Conservation (phyloP, 495 filamentous ascomycete genomes). For the Bacidia gigantensis region DNA sequence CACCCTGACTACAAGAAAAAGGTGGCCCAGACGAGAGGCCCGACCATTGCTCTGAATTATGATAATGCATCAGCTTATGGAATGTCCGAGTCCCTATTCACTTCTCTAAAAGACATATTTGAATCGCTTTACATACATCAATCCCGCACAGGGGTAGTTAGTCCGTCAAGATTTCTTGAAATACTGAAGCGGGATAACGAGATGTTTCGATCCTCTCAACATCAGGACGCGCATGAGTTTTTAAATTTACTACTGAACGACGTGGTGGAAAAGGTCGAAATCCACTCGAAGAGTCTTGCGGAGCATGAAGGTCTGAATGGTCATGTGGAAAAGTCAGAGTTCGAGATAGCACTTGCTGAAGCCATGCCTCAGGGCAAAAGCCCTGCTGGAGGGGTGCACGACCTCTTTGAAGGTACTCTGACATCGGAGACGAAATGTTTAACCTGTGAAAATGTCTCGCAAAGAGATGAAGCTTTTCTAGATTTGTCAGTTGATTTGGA, state of each 20-base stretch:
- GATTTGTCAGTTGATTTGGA: conserved; percentile 94
- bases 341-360: conserved; percentile 23
- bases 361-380: conserved; percentile 30
- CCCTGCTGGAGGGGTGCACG: conserved; percentile 84
- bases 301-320: conserved; percentile 30
- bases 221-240: conserved; percentile 97
- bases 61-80: conserved; percentile 70
- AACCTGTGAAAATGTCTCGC: conserved; percentile 90
- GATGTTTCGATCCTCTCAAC: conserved; percentile 93
- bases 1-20: conserved; percentile 96
- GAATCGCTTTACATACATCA: conserved; percentile 73
- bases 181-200: conserved; percentile 88
- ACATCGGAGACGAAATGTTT: conserved; percentile 95
- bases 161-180: conserved; percentile 84
- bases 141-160: conserved; percentile 79
- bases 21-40: conserved; percentile 72
- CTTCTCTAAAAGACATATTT: conserved; percentile 90
- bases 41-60: conserved; percentile 66
- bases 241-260: conserved; percentile 91
- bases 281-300: conserved; percentile 49
- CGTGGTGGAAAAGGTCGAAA: conserved; percentile 86
- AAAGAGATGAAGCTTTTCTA: conserved; percentile 87
- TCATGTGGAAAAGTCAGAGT: conserved; percentile 23
- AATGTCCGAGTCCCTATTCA: conserved; percentile 91
- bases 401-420: conserved; percentile 86